These are phyloP conservation scores for Petasospora fabianii DNA, from an alignment of 1,139 yeast genomes.

Conservation along the genomic window DNA sequence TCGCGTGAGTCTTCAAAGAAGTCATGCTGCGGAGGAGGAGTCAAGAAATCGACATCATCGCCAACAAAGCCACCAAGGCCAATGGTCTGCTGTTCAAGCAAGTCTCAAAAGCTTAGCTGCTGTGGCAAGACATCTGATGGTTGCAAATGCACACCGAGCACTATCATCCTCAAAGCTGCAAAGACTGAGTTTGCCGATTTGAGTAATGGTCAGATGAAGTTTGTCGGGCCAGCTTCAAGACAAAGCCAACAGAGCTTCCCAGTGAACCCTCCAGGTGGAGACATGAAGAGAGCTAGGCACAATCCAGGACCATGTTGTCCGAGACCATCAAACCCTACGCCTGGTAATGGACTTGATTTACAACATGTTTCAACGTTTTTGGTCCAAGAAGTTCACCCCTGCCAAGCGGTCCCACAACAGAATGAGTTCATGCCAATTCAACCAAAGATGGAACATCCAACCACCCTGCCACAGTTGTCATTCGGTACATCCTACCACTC, in stretches of 20 bases:
- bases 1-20: not conserved
- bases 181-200: conserved; percentile 48
- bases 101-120: conserved; percentile 1
- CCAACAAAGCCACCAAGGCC: no score
- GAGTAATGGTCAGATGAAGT: conserved; percentile 32
- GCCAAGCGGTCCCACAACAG: no score
- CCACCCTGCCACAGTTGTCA: not conserved
- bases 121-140: conserved; percentile 2
- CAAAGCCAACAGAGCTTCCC: conserved; percentile 19
- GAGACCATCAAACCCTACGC: not conserved
- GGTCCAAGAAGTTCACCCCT: conserved; percentile 18
- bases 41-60: no score
- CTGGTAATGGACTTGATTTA: not conserved
- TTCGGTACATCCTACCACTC: not conserved
- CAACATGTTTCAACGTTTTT: conserved; percentile 18
- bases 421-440: conserved; percentile 3
- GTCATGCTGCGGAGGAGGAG: conserved; percentile 1
- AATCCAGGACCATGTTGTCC: conserved; percentile 11
- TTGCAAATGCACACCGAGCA: conserved; percentile 23
- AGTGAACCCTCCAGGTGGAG: conserved; percentile 7
- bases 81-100: no score
- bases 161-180: conserved; percentile 42
- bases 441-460: not conserved
- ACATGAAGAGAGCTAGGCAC: conserved; percentile 4
- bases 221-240: conserved; percentile 25